Evolutionary conservation across 2,329 filamentous ascomycete genomes (phyloP), one percentile per base, ranked within the genome.

Genomic region (Alternaria sp.): DNA sequence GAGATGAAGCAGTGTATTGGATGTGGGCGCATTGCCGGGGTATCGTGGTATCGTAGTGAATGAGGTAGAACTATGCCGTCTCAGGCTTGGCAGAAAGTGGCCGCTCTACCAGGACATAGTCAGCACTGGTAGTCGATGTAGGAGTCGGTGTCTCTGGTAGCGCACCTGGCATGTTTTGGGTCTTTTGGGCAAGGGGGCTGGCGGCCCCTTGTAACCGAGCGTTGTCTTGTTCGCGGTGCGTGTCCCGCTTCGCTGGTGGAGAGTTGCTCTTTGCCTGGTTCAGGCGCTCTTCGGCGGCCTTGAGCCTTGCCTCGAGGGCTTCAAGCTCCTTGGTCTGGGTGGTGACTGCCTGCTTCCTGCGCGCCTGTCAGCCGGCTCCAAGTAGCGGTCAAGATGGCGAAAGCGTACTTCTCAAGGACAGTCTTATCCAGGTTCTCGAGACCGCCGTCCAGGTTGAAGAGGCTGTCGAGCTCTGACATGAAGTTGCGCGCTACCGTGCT

Each of bases 401-500:
- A n/a, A 42, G 51, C 89, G 75, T 83, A 97, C 94, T 94, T 94
- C 79, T 92, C 87, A 76, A 92, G 87, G 62, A 97, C 88, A 68
- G 91, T 87, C 76, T 90, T 85, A 73, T 91, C 88, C 36, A 96
- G 85, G 63, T 90, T 86, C 73, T 90, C 87, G 59, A 95, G 79
- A 69, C 89, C 90, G 79, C 89, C 90, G 70, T 95, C 92, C 75
- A 97, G 89, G 74, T 91, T 90, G 83, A 97, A 97, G 70, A 96
- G 90, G 76, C 93, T 90, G 83, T 94, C 91, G 62, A 97, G 85
- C 77, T 94, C 92, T 44, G 88, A 84, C 61, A 93, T 94, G 81
- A 97, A 97, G 75, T 91, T 92, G 71, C 88, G 90, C 54, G 93
- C 94, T 80, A 97, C 89, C 62, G 92, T 95, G 65, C 94, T 97